These are phyloP conservation scores for Colletotrichum tanaceti DNA, from an alignment of 2,329 filamentous ascomycete genomes.

Conservation along the genomic window DNA sequence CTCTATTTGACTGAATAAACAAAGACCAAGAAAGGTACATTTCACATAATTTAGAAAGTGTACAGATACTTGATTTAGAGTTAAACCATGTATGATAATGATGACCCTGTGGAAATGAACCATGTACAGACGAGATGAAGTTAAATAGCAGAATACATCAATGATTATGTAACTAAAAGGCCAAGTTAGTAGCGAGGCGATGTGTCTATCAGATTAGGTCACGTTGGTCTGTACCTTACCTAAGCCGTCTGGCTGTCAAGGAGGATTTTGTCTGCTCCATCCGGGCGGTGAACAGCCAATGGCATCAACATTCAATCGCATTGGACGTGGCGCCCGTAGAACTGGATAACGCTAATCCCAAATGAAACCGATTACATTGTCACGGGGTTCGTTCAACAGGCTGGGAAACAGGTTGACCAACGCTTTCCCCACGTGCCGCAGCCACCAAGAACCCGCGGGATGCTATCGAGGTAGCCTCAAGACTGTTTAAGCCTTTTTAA, in stretches of 20 bases:
- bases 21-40: no score
- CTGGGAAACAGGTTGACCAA: slow-evolving; percentile 39
- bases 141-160: not conserved
- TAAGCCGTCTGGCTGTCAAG: not conserved
- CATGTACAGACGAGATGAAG: not conserved
- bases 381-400: slow-evolving; percentile 37
- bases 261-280: slow-evolving; percentile 22
- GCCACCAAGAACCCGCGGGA: slow-evolving; percentile 34
- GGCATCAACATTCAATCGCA: slow-evolving; percentile 25
- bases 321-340: slow-evolving; percentile 30
- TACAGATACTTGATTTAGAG: not conserved
- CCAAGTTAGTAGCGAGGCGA: accelerated
- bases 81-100: not conserved
- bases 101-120: not conserved
- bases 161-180: not conserved
- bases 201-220: not conserved
- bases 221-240: slow-evolving; percentile 20
- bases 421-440: slow-evolving; percentile 41
- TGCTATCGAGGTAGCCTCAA: slow-evolving; percentile 34
- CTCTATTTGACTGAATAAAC: not conserved
- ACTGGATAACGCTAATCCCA: slow-evolving; percentile 38
- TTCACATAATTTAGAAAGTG: not conserved
- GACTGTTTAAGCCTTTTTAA: slow-evolving; percentile 20
- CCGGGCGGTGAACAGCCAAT: slow-evolving; percentile 29
- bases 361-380: slow-evolving; percentile 40